phyloP scores from a whole-genome alignment of 305 asterid genomes.

The Fraxinus dipetala region DNA sequence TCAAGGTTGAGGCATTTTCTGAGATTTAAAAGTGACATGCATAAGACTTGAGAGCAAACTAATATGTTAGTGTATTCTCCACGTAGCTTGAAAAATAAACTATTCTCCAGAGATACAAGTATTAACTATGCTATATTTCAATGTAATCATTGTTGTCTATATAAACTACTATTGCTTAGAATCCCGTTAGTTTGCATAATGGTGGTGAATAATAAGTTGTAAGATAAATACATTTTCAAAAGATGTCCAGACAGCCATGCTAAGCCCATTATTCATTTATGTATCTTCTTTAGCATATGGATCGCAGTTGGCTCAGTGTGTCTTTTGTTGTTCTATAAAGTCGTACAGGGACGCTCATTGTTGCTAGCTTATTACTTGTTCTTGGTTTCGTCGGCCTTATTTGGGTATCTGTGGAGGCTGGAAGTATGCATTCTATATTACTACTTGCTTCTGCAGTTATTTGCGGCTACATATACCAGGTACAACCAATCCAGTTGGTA shows the following conservation, averaged over 20 bases:
- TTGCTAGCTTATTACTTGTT: conserved; percentile 61
- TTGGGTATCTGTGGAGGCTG: conserved; percentile 65
- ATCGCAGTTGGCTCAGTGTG: conserved; percentile 19
- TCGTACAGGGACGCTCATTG: conserved; percentile 62
- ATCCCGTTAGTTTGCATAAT: neutral
- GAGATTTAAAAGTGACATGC: neutral
- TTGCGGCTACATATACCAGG: conserved; percentile 94
- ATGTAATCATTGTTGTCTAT: neutral
- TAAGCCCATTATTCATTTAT: neutral
- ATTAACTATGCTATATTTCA: neutral
- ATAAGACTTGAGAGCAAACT: neutral
- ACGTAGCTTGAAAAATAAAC: neutral
- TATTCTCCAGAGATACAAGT: neutral
- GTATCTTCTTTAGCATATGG: conserved; percentile 3
- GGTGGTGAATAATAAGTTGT: neutral
- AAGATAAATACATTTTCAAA: neutral
- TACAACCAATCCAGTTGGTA: conserved; percentile 13
- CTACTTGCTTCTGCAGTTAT: conserved; percentile 63
- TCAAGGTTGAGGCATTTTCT: neutral
- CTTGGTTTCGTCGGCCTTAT: conserved; percentile 70
- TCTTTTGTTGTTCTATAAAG: conserved; percentile 38
- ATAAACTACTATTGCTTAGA: neutral
- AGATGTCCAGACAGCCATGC: neutral
- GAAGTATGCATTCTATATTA: conserved; percentile 51
- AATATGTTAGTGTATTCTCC: neutral